Base-by-base conservation (phyloP, 2,329 filamentous ascomycete genomes). In the Huntiella omanensis region DNA sequence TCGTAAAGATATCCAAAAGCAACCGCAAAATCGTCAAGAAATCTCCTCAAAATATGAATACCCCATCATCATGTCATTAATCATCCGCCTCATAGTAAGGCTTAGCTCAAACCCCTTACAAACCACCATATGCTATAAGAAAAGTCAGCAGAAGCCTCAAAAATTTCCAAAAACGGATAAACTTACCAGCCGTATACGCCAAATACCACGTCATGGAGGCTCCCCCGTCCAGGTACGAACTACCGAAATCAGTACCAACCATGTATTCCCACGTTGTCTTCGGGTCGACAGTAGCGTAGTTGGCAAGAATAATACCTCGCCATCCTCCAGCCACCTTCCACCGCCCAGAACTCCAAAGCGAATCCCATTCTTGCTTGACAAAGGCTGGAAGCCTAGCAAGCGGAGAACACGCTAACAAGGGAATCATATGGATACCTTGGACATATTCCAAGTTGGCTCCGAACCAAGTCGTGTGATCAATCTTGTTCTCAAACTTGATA, bases 401-500 rank as follows among this genome's bases (percentile, higher is more conserved):
- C 4, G 77, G 67, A 1, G 80, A 80, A 47, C 71, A 67, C 2
- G 84, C 77, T 43, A 80, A 67, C 40, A 87, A 63, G 1, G 84
- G 84, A 28, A 88, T 68, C 82, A 91, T 88, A 63, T 91, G 82
- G 54, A 88, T 87, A 49, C 82, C 81, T 55, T 74, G 64, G 50
- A 92, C 72, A 54, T 75, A 83, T 60, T 88, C 80, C 10, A 75
- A 70, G 48, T 78, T 74, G 43, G 65, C 60, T 40, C 84, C 83
- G 56, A 95, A 95, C 63, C 85, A 95, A 1, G 88, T 95, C 3
- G 82, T 80, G 61, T 95, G 85, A 59, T 96, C 84, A 46, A 86
- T 72, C 63, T 96, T 96, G 66, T 95, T 95, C 63, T 96, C 88
- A 56, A 95, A 96, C 6, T 93, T 59, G 52, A 79, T 79, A 4